Percentiles rank a stretch among this genome's conserved stretches.
phyloP scores from a whole-genome alignment of 1,139 yeast genomes.

The Blastobotrys indianensis region DNA sequence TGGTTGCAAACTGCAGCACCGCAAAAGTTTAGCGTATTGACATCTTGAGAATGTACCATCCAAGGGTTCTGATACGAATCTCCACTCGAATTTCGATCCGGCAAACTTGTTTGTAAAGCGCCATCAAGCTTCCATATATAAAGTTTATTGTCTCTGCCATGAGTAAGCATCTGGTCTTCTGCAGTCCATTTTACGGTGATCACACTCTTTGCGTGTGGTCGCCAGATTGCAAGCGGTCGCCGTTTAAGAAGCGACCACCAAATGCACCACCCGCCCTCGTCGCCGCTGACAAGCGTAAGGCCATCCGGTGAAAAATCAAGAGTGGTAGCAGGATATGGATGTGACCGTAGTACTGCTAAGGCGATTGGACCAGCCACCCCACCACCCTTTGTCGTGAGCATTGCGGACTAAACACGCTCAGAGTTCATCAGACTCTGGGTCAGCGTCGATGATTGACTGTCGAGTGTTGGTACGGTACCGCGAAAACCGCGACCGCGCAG shows the following conservation, averaged over 20 bases:
- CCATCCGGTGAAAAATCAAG: constrained; percentile 21
- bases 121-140: constrained; percentile 23
- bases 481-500: too few species aligned
- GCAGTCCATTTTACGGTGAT: constrained; percentile 27
- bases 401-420: too few species aligned
- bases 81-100: constrained; percentile 16
- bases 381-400: neutral
- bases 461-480: too few species aligned
- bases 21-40: constrained; percentile 39
- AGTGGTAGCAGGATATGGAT: constrained; percentile 26
- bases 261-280: constrained; percentile 37
- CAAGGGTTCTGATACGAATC: constrained; percentile 29
- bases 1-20: constrained; percentile 23
- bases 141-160: constrained; percentile 37
- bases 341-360: constrained; percentile 24
- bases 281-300: constrained; percentile 29
- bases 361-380: neutral
- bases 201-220: constrained; percentile 31
- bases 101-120: constrained; percentile 16
- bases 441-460: too few species aligned
- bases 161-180: constrained; percentile 29
- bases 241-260: constrained; percentile 35
- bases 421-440: too few species aligned
- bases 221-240: constrained; percentile 35
- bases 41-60: constrained; percentile 34